These are phyloP conservation scores for Boletus coccyginus DNA, from an alignment of 768 basidiomycete genomes.

Conservation along the genomic window DNA sequence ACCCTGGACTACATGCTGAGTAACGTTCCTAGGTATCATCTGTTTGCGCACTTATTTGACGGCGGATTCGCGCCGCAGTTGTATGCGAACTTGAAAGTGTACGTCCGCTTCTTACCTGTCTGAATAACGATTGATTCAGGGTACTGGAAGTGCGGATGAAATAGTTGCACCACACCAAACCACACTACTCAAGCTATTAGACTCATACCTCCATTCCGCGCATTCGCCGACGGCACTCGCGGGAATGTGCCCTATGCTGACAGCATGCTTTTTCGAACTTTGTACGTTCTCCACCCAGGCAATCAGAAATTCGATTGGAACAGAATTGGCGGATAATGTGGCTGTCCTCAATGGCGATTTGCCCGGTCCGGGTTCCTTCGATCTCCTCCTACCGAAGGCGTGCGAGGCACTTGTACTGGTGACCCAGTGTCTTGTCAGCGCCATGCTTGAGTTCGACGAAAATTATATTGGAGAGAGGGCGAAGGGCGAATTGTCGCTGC, in stretches of 20 bases:
- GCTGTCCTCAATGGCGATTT: background rate
- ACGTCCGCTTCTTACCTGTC: slow-evolving; percentile 22
- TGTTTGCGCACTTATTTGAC: slow-evolving; percentile 64
- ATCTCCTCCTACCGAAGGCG: slow-evolving; percentile 71
- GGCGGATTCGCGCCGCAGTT: slow-evolving; percentile 55
- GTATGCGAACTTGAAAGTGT: slow-evolving; percentile 63
- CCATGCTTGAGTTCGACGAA: slow-evolving; percentile 45
- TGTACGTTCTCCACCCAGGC: slow-evolving; percentile 55
- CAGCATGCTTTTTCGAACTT: slow-evolving; percentile 59
- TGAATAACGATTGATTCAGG: slow-evolving; percentile 5
- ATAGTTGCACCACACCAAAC: slow-evolving; percentile 82
- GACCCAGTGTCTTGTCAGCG: slow-evolving; percentile 69
- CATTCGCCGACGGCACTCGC: slow-evolving; percentile 37
- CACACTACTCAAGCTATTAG: slow-evolving; percentile 82
- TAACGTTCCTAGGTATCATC: slow-evolving; percentile 49
- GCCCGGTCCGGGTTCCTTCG: slow-evolving; percentile 44
- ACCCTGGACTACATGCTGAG: slow-evolving; percentile 7
- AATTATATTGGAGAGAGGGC: slow-evolving; percentile 24
- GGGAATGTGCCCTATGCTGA: slow-evolving; percentile 55
- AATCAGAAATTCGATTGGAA: slow-evolving; percentile 46
- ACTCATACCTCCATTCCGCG: slow-evolving; percentile 72
- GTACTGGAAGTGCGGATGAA: slow-evolving; percentile 54
- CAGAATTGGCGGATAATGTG: slow-evolving; percentile 8
- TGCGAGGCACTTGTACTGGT: slow-evolving; percentile 80
- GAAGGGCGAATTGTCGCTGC: slow-evolving; percentile 29